Evolutionary conservation across 169 alveolate genomes (phyloP).

Genomic region (Amoebophrya sp.): DNA sequence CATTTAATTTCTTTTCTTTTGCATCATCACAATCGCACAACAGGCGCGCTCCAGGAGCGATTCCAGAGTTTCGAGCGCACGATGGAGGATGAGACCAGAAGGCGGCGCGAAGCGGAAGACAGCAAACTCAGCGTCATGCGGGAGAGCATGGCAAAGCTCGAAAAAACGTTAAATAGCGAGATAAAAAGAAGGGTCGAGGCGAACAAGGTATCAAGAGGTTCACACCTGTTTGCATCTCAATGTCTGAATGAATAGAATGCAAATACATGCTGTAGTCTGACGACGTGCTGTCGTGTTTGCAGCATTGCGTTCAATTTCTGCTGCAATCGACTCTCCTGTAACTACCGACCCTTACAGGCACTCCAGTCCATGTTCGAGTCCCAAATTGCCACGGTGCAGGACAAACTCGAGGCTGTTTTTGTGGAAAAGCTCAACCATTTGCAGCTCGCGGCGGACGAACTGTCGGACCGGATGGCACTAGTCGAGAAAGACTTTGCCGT

Average conservation of each 20-base stretch:
- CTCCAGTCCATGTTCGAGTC: constrained; percentile 40
- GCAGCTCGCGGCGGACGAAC: constrained; percentile 42
- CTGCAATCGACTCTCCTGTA: not conserved
- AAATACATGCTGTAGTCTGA: not conserved
- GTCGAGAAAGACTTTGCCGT: constrained; percentile 46
- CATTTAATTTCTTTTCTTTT: too few species aligned
- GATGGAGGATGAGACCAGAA: constrained; percentile 41
- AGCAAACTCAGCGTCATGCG: constrained; percentile 32
- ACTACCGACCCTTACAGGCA: not conserved
- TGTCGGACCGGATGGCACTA: constrained; percentile 35
- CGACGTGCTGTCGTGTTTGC: not conserved
- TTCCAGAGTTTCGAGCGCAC: constrained; percentile 45
- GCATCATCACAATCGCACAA: not conserved
- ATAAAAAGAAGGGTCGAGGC: constrained; percentile 51
- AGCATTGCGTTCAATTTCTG: not conserved
- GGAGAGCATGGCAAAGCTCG: constrained; percentile 47
- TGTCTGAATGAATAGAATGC: not conserved
- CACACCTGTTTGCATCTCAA: not conserved
- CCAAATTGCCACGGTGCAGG: constrained; percentile 47
- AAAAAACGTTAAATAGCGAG: constrained; percentile 47
- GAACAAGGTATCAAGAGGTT: constrained; percentile 40
- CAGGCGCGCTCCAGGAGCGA: not conserved
- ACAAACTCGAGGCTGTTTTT: constrained; percentile 41
- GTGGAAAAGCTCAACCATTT: constrained; percentile 38
- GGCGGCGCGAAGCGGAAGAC: constrained; percentile 50